These are phyloP conservation scores for Lotus japonicus DNA, from an alignment of 306 rosid genomes.

Conservation along the genomic window DNA sequence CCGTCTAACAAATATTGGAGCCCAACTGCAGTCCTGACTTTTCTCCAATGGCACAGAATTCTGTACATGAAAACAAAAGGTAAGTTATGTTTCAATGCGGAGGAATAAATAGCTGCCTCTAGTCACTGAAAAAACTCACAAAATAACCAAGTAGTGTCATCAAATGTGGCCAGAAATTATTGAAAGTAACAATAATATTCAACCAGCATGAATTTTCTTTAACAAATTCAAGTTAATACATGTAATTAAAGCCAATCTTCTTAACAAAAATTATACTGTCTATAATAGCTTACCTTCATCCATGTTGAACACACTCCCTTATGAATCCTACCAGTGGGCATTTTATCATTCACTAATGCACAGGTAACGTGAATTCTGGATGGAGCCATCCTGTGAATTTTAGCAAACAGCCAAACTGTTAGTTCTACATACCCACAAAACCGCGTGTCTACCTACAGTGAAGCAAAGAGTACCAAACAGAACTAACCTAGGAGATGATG, in stretches of 20 bases:
- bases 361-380: conserved; percentile 91
- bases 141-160: background rate
- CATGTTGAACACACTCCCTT: conserved; percentile 95
- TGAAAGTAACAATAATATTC: background rate
- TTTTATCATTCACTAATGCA: conserved; percentile 78
- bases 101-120: background rate
- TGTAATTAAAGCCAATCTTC: background rate
- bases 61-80: conserved; percentile 37
- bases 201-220: background rate
- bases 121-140: background rate
- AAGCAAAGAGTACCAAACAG: background rate
- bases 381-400: conserved; percentile 63
- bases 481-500: conserved; percentile 81
- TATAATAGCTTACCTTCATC: conserved; percentile 70
- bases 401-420: conserved; percentile 11
- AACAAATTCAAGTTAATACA: conserved; percentile 3
- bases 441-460: conserved; percentile 2
- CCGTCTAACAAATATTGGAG: conserved; percentile 87
- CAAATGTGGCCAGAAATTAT: background rate
- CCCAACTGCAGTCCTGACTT: conserved; percentile 79
- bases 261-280: background rate
- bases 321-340: conserved; percentile 78
- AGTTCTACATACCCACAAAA: background rate
- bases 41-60: conserved; percentile 64
- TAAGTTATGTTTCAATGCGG: background rate